phyloP scores from a whole-genome alignment of 306 rosid species.

The Lotus japonicus region DNA sequence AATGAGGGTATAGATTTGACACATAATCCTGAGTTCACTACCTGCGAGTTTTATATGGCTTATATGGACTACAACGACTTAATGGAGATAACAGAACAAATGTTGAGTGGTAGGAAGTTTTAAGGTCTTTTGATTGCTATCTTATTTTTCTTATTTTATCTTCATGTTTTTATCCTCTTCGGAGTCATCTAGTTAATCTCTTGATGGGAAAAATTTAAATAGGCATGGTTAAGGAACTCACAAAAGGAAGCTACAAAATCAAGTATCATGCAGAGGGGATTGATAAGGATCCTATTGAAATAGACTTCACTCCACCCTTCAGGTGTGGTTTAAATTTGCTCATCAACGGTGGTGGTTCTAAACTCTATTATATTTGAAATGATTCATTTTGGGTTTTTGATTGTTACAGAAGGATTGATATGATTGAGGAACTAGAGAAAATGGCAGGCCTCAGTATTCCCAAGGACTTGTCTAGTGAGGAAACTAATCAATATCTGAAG shows the following conservation, averaged over 20 bases:
- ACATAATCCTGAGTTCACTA: conserved; percentile 85
- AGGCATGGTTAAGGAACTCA: conserved; percentile 82
- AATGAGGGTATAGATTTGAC: conserved; percentile 94
- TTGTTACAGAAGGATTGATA: conserved; percentile 64
- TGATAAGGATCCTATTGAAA: conserved; percentile 62
- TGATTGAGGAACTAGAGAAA: conserved; percentile 66
- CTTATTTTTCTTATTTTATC: neutral
- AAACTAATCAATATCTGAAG: conserved; percentile 58
- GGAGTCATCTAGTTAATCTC: neutral
- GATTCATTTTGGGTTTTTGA: neutral
- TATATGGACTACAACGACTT: conserved; percentile 71
- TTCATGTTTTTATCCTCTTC: neutral
- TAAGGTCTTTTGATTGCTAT: neutral
- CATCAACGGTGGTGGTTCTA: neutral
- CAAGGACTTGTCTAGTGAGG: conserved; percentile 54
- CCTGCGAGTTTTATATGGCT: conserved; percentile 93
- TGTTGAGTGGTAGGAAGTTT: conserved; percentile 63
- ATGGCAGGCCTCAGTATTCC: conserved; percentile 62
- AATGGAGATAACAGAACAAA: conserved; percentile 75
- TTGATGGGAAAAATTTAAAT: conserved; percentile 16
- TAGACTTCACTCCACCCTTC: conserved; percentile 61
- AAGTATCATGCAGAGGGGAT: conserved; percentile 63
- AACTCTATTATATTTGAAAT: neutral
- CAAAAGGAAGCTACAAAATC: conserved; percentile 62
- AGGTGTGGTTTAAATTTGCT: conserved; percentile 19